These are phyloP conservation scores for Suillus alpinus DNA, from an alignment of 768 basidiomycete species.

Conservation along the genomic window DNA sequence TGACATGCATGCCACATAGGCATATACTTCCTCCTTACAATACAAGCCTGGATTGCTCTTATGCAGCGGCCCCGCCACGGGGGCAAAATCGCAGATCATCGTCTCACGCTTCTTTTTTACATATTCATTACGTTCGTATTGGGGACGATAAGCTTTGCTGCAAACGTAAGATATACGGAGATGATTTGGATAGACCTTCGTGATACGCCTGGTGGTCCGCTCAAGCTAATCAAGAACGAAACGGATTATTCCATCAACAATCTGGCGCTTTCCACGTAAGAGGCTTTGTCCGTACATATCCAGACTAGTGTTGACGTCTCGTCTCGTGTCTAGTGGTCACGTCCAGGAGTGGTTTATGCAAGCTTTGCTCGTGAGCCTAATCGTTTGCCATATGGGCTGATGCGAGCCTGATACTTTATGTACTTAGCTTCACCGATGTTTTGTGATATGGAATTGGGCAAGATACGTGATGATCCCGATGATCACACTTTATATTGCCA, in stretches of 20 bases:
- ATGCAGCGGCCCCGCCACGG: slow-evolving; percentile 1
- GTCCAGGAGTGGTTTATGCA: slow-evolving; percentile 32
- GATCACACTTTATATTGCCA: slow-evolving; percentile 12
- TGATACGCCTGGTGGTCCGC: slow-evolving; percentile 8
- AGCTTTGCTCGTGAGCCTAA: slow-evolving; percentile 15
- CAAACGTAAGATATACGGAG: slow-evolving; percentile 25
- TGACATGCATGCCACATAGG: slow-evolving; percentile 11
- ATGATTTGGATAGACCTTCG: slow-evolving; percentile 34
- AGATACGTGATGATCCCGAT: slow-evolving; percentile 15
- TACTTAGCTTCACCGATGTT: slow-evolving; percentile 10
- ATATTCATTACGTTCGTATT: slow-evolving; percentile 23
- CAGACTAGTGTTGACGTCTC: not conserved
- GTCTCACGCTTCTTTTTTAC: slow-evolving; percentile 16
- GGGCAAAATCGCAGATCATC: slow-evolving; percentile 1
- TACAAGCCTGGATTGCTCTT: slow-evolving; percentile 14
- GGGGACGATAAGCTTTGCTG: slow-evolving; percentile 26
- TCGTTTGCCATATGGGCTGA: not conserved
- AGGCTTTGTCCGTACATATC: not conserved
- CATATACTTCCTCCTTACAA: slow-evolving; percentile 17
- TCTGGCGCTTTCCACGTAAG: slow-evolving; percentile 18
- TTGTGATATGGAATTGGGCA: slow-evolving; percentile 14
- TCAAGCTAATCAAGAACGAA: slow-evolving; percentile 16
- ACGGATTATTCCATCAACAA: slow-evolving; percentile 18
- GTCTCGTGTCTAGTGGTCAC: slow-evolving; percentile 17
- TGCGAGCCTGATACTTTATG: not conserved